Evolutionary conservation across 2,329 filamentous ascomycete genomes (phyloP), one percentile per base, ranked within the genome.

Genomic region (Cladosporium sphaerospermum): DNA sequence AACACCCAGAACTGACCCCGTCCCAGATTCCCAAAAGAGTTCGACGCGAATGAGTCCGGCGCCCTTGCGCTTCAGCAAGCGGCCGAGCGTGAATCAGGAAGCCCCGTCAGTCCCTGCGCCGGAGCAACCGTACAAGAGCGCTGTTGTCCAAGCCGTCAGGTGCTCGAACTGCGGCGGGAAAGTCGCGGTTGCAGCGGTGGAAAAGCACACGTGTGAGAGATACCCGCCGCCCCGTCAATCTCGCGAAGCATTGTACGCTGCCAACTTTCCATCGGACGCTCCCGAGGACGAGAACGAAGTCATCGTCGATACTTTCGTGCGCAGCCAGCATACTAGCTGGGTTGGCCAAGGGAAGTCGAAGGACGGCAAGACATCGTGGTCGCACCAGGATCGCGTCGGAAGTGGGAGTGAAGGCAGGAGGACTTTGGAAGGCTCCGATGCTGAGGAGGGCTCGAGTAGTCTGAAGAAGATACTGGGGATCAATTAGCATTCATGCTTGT

Each of bases 271-370:
- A 10, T 14, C 36, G 36, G n/a, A 14, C 36, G 36, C 2, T 11
- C 36, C n/a, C 8, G 28, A 33, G 9, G 28, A 36, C 9, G 39
- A 50, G 14, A 3, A 28, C 3, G 28, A 50, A 16, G 23, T 50
- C n/a, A 18, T 47, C 16, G 33, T 50, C 8, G 47, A 50, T 7
- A 50, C 47, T 1, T 50, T 50, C 28, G 28, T 50, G 6, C 37
- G 13, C 5, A 16, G 18, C 1, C 10, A 19, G 11, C 47, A 50
- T 31, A 50, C 47, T 2, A 42, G 23, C 14, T 50, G 47, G 39
- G 9, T 28, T 11, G 47, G 47, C 2, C 14, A 16, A 2, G 39
- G 42, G 1, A 4, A 13, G n/a, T 33, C 47, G 8, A 14, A 13
- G 8, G 36, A 39, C n/a, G 36, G 36, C 6, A 39, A 14, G n/a